phyloP scores from a whole-genome alignment of 805 yeast species.

The Metschnikowia bowlesiae region DNA sequence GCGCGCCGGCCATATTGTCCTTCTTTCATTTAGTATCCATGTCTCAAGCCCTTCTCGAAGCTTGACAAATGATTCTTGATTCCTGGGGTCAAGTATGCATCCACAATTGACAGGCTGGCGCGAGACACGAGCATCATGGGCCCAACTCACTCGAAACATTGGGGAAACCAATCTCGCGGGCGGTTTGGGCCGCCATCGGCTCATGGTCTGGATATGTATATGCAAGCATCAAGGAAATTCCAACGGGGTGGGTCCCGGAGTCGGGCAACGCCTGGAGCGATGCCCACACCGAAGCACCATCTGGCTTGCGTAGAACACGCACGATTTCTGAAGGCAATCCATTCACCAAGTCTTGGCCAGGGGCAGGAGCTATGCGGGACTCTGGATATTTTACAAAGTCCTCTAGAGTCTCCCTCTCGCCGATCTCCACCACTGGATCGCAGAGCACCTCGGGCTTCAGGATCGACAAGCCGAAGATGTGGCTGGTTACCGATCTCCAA shows the following conservation, averaged over 20 bases:
- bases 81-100: constrained; percentile 40
- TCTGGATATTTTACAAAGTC: constrained; percentile 16
- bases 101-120: constrained; percentile 41
- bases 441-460: constrained; percentile 68
- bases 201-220: constrained; percentile 41
- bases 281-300: constrained; percentile 19
- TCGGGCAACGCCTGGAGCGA: constrained; percentile 25
- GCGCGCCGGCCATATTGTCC: constrained; percentile 38
- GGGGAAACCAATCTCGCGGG: constrained; percentile 32
- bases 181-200: constrained; percentile 28
- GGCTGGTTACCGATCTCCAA: constrained; percentile 82
- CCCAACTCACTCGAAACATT: constrained; percentile 35
- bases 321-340: constrained; percentile 34
- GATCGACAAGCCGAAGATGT: constrained; percentile 79
- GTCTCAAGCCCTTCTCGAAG: constrained; percentile 39
- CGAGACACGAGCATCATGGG: constrained; percentile 41
- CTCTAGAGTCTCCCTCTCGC: constrained; percentile 83
- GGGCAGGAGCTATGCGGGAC: constrained; percentile 2
- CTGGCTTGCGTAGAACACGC: constrained; percentile 28
- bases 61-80: constrained; percentile 31
- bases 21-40: constrained; percentile 24
- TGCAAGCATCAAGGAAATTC: constrained; percentile 38
- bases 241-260: constrained; percentile 18
- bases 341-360: constrained; percentile 32
- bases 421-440: constrained; percentile 73